A percentile compares a stretch with the other conserved stretches of the same genome.
phyloP scores from a whole-genome alignment of 2,329 filamentous ascomycete genomes.

The Elsinoe fawcettii region DNA sequence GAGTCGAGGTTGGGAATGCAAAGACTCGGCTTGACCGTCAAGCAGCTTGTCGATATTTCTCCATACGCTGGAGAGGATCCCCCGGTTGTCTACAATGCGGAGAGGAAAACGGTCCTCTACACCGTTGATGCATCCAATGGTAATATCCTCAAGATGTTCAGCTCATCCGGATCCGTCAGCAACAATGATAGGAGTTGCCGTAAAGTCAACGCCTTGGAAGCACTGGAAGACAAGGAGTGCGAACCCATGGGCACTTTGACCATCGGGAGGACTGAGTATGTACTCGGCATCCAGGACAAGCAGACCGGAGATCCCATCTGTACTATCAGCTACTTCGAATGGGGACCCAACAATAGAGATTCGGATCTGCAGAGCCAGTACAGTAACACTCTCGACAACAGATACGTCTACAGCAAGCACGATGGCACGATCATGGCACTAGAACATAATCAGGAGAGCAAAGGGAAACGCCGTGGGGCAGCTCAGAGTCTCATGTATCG shows the following conservation, averaged over 20 bases:
- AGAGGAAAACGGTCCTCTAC: constrained; percentile 84
- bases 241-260: constrained; percentile 72
- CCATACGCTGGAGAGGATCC: constrained; percentile 69
- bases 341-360: constrained; percentile 87
- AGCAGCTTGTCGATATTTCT: constrained; percentile 74
- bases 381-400: constrained; percentile 68
- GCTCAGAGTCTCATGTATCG: constrained; percentile 21
- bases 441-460: constrained; percentile 50
- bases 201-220: constrained; percentile 54
- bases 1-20: constrained; percentile 53
- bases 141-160: constrained; percentile 74
- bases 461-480: constrained; percentile 4
- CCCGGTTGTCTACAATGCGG: constrained; percentile 78
- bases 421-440: constrained; percentile 79
- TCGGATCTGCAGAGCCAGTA: constrained; percentile 81
- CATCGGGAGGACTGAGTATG: constrained; percentile 82
- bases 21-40: constrained; percentile 66
- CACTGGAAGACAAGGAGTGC: constrained; percentile 59
- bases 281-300: constrained; percentile 70
- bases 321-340: constrained; percentile 87
- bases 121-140: constrained; percentile 84
- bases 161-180: constrained; percentile 58
- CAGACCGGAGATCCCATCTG: constrained; percentile 70
- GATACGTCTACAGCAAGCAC: constrained; percentile 79
- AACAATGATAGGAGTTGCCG: constrained; percentile 69